These are phyloP conservation scores for Carex myosuroides DNA, from an alignment of 176 grass and related monocot genomes.

Conservation along the genomic window DNA sequence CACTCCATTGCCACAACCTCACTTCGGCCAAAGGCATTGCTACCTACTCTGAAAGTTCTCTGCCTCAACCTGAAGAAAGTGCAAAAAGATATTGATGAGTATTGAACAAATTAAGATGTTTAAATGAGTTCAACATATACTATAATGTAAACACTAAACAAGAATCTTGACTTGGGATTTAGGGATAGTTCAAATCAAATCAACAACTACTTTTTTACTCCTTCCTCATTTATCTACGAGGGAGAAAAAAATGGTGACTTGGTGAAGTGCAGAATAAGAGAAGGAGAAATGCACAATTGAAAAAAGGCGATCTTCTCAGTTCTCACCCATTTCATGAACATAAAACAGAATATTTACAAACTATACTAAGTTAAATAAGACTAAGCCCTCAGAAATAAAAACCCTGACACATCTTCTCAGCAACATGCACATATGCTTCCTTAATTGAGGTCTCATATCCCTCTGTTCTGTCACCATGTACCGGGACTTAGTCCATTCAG, in stretches of 20 bases:
- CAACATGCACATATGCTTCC: background rate
- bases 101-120: background rate
- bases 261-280: background rate
- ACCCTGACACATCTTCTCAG: background rate
- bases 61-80: slow-evolving; percentile 52
- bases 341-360: background rate
- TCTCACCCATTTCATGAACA: background rate
- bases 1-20: slow-evolving; percentile 96
- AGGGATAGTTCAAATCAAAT: background rate
- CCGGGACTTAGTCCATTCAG: background rate
- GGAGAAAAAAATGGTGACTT: background rate
- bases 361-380: background rate
- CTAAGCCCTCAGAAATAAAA: background rate
- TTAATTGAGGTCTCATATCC: background rate
- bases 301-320: background rate
- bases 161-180: background rate
- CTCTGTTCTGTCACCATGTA: background rate
- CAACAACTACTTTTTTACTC: background rate
- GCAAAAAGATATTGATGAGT: background rate
- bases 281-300: background rate
- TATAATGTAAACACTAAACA: background rate
- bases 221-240: background rate
- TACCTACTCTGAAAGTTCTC: slow-evolving; percentile 57
- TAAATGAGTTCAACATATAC: background rate
- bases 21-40: slow-evolving; percentile 48